Evolutionary conservation across 305 asterid genomes (phyloP), one percentile per base, ranked within the genome.

Genomic region (Fraxinus angustifolia): DNA sequence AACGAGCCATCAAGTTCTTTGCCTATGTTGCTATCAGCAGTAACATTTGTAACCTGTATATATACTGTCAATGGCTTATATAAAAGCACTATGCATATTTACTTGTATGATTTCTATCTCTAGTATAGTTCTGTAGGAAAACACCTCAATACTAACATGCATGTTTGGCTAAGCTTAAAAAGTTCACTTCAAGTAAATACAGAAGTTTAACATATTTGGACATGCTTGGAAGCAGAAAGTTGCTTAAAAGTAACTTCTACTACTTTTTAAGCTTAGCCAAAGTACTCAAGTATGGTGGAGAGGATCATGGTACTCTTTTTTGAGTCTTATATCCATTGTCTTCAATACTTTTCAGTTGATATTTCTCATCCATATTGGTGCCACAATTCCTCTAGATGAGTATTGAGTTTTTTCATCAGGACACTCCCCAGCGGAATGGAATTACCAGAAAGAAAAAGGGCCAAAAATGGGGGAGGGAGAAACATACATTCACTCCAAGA

Each of bases 391-490:
- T 58, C 72, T 75, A 10, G 30, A 72, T 70, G 62, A 78, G 50
- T 68, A 33, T 76, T 17, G 68, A 75, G 17, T 80, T 23, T 56
- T 75, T 76, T 33, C 81, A 73, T 86, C 90, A 94, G 97, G 94
- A 84, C 78, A 86, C 87, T 78, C 88, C 82, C 87, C 90, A 86
- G 76, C 93, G 98, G 98, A 94, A 91, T 85, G 98, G 99, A 84
- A 93, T 90, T 86, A 90, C 91, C 36, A 93, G 94, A 96, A 96
- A 96, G 93, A 96, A 87, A 86, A 92, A 89, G 86, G 99, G 99
- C 67, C 99, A 94, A 84, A 91, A 91, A 86, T 92, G 98, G 99
- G 99, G 99, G 78, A 88, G 78, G 80, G 97, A 94, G 79, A 88
- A 83, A 78, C 80, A 77, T 83, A 80, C 89, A 73, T 83, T 76